phyloP scores from a whole-genome alignment of 2,329 filamentous ascomycete species.

The Aureobasidium namibiae region DNA sequence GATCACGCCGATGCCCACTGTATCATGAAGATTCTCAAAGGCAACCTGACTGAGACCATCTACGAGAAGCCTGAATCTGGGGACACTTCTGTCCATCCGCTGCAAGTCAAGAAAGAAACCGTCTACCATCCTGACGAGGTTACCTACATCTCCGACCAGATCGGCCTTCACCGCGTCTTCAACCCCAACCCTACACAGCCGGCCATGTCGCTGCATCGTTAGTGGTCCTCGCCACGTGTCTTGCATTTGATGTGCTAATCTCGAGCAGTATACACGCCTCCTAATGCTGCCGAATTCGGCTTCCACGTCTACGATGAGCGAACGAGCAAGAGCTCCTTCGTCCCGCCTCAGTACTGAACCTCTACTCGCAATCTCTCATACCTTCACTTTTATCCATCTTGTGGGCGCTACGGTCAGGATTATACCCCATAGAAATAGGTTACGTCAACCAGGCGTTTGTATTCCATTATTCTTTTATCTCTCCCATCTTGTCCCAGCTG shows the following conservation, averaged over 20 bases:
- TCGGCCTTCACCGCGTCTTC: slow-evolving; percentile 75
- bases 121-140: slow-evolving; percentile 64
- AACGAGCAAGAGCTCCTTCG: slow-evolving; percentile 65
- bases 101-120: slow-evolving; percentile 58
- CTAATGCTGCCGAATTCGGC: slow-evolving; percentile 75
- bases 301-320: slow-evolving; percentile 73
- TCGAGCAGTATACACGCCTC: slow-evolving; percentile 65
- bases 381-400: not conserved
- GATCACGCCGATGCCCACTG: slow-evolving; percentile 76
- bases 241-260: not conserved
- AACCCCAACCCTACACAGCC: slow-evolving; percentile 64
- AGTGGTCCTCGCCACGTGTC: slow-evolving; percentile 21
- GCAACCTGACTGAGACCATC: slow-evolving; percentile 70
- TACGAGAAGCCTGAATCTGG: slow-evolving; percentile 48
- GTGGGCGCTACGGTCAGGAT: not conserved
- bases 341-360: slow-evolving; percentile 27
- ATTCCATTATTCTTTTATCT: not conserved
- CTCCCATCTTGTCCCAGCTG: not conserved
- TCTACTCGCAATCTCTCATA: not conserved
- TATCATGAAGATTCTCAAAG: slow-evolving; percentile 80
- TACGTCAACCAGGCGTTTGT: not conserved
- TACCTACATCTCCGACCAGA: slow-evolving; percentile 82
- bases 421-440: not conserved
- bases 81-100: slow-evolving; percentile 28
- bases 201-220: slow-evolving; percentile 75